Percentiles rank a stretch among this genome's conserved stretches.
These are phyloP conservation scores for Podochytrium sp. DNA, from an alignment of 192 early-diverging fungal species.

Conservation along the genomic window DNA sequence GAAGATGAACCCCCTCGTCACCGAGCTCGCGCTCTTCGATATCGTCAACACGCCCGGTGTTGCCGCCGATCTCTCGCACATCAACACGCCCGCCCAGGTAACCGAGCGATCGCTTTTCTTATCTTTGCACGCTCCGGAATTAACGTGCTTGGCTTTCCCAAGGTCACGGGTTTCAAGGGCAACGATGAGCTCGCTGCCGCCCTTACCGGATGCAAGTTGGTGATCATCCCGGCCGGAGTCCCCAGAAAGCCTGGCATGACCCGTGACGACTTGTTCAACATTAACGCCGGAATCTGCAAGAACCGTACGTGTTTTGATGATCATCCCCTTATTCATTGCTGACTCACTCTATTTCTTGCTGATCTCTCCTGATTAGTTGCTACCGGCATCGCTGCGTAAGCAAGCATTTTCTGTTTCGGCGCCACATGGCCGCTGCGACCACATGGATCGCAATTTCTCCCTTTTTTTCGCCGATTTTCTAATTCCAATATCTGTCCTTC, in stretches of 20 bases:
- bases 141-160: too few relatives aligned
- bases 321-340: too few relatives aligned
- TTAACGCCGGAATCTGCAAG: constrained; percentile 93
- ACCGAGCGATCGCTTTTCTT: too few relatives aligned
- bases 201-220: constrained; percentile 67
- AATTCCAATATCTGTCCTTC: not conserved
- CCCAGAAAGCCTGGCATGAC: constrained; percentile 99
- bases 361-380: too few relatives aligned
- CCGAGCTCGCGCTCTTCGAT: constrained; percentile 90
- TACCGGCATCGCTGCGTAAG: constrained; percentile 73
- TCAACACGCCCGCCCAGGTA: constrained; percentile 78
- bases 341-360: too few relatives aligned
- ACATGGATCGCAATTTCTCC: too few relatives aligned
- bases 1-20: constrained; percentile 86
- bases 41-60: constrained; percentile 98
- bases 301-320: too few relatives aligned
- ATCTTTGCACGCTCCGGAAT: too few relatives aligned
- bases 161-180: constrained; percentile 72
- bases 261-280: constrained; percentile 98
- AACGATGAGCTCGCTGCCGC: constrained; percentile 69
- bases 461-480: too few relatives aligned
- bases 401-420: too few relatives aligned
- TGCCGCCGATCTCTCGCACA: constrained; percentile 93
- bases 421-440: too few relatives aligned
- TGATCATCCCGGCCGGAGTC: constrained; percentile 95